Conservation (phyloP, 345 rosid genomes). For the Anastatica hierochuntica region DNA sequence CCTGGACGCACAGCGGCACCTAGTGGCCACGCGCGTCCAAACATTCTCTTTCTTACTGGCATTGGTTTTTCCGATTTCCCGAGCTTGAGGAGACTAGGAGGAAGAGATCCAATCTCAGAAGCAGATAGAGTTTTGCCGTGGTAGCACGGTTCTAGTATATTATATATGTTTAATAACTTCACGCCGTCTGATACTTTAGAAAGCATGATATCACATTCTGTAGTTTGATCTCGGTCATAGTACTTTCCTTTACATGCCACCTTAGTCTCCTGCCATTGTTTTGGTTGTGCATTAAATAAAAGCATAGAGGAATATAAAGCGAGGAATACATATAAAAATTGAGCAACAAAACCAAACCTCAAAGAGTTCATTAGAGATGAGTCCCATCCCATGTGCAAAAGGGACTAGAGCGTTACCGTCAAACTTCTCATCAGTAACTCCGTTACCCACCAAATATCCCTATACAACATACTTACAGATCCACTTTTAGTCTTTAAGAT, state of each 20-base stretch:
- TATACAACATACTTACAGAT: slow-evolving; percentile 12
- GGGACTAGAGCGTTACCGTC: slow-evolving; percentile 90
- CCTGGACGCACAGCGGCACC: slow-evolving; percentile 78
- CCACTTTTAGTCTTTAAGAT: no score
- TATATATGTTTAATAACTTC: slow-evolving; percentile 44
- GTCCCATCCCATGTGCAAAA: slow-evolving; percentile 85
- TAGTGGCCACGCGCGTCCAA: slow-evolving; percentile 92
- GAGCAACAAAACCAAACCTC: slow-evolving; percentile 34
- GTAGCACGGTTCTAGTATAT: slow-evolving; percentile 85
- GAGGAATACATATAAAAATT: background rate
- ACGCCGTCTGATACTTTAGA: slow-evolving; percentile 24
- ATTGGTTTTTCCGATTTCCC: slow-evolving; percentile 50
- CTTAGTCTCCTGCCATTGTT: slow-evolving; percentile 44
- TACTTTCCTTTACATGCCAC: slow-evolving; percentile 48
- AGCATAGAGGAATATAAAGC: background rate
- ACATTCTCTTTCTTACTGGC: slow-evolving; percentile 70
- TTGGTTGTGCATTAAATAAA: background rate
- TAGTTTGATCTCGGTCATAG: slow-evolving; percentile 22
- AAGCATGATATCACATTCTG: slow-evolving; percentile 17
- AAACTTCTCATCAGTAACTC: slow-evolving; percentile 58
- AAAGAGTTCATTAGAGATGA: slow-evolving; percentile 65
- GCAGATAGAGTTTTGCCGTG: slow-evolving; percentile 26
- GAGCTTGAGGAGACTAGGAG: slow-evolving; percentile 49
- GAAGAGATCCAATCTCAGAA: slow-evolving; percentile 32
- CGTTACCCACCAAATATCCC: slow-evolving; percentile 96